Evolutionary conservation across 176 grass and related monocot species (phyloP).

Genomic region (Carex littledalei): DNA sequence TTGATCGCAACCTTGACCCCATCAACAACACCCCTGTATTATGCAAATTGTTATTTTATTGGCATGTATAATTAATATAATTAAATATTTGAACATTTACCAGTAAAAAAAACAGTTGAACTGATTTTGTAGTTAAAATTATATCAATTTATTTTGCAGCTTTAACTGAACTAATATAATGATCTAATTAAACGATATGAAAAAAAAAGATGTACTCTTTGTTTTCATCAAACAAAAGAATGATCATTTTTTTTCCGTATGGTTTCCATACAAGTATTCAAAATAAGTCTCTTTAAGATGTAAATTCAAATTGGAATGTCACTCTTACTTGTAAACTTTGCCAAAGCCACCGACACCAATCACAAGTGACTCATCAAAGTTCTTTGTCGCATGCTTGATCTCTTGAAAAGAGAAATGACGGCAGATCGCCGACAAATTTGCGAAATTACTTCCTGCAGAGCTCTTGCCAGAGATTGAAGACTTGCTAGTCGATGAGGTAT

Average conservation of each 20-base stretch:
- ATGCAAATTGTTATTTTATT: not conserved
- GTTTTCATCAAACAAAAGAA: not conserved
- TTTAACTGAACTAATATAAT: not conserved
- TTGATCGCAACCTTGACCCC: constrained; percentile 71
- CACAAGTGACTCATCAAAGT: constrained; percentile 56
- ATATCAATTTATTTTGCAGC: not conserved
- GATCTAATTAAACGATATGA: not conserved
- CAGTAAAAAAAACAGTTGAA: not conserved
- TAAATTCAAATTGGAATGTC: not conserved
- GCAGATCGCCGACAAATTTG: constrained; percentile 63
- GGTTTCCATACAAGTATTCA: not conserved
- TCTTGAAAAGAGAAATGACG: constrained; percentile 73
- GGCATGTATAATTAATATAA: not conserved
- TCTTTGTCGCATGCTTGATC: constrained; percentile 66
- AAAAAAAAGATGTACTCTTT: not conserved
- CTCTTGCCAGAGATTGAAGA: constrained; percentile 53
- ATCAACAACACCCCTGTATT: constrained; percentile 47
- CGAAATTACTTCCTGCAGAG: constrained; percentile 33
- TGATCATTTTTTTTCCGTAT: not conserved
- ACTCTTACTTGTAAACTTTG: constrained; percentile 46
- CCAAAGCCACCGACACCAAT: constrained; percentile 89
- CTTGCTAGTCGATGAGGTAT: constrained; percentile 48
- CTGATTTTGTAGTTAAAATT: not conserved
- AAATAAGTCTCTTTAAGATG: not conserved
- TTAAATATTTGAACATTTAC: not conserved